phyloP scores from a whole-genome alignment of 306 rosid species.

The Acacia acuminata region DNA sequence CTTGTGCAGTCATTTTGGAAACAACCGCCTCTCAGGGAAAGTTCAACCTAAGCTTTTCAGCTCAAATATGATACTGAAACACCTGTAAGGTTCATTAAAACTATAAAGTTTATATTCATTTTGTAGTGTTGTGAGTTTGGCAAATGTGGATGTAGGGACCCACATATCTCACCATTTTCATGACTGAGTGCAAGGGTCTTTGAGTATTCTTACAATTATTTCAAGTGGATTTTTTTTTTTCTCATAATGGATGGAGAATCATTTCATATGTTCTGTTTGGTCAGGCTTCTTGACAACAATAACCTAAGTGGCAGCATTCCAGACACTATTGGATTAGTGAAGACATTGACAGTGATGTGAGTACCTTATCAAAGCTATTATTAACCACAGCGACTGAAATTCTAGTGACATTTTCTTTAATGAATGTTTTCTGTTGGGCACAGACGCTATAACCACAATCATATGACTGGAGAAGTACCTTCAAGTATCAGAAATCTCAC shows the following conservation, averaged over 20 bases:
- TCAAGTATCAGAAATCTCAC: constrained; percentile 39
- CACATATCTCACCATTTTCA: neutral
- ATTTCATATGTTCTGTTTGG: constrained; percentile 14
- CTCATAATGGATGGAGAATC: neutral
- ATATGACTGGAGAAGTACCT: constrained; percentile 50
- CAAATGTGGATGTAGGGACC: neutral
- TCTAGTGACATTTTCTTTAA: constrained; percentile 5
- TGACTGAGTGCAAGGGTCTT: neutral
- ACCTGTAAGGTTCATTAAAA: constrained; percentile 55
- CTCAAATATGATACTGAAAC: constrained; percentile 46
- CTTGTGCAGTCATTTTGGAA: constrained; percentile 65
- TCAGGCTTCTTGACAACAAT: constrained; percentile 64
- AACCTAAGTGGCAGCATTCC: constrained; percentile 53
- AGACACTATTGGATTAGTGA: constrained; percentile 39
- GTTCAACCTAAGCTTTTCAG: constrained; percentile 54
- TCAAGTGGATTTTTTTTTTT: too few species aligned
- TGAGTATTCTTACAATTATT: neutral
- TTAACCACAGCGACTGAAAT: neutral
- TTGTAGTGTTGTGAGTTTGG: neutral
- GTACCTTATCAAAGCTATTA: constrained; percentile 39
- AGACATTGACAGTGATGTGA: constrained; percentile 56
- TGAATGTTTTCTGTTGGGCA: constrained; percentile 30
- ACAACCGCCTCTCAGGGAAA: constrained; percentile 40
- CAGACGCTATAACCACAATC: constrained; percentile 64
- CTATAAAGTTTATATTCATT: constrained; percentile 7